These are phyloP conservation scores for Rhinocladiella similis DNA, from an alignment of 2,329 filamentous ascomycete species.

Conservation along the genomic window DNA sequence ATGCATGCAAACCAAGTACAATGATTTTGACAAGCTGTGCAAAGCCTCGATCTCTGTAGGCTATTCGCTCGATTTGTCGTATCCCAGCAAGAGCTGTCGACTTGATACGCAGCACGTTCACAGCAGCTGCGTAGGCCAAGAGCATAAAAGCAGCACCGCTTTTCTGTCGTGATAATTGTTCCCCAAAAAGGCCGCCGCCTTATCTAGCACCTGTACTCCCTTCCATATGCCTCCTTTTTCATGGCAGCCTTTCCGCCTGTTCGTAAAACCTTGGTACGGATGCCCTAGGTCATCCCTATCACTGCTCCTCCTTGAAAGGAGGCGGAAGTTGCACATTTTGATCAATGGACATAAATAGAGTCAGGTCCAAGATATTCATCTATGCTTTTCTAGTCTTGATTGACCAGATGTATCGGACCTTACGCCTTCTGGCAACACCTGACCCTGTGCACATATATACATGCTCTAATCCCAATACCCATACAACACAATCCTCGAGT, in stretches of 20 bases:
- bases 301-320: too few species aligned
- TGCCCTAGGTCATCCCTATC: too few species aligned
- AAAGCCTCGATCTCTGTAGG: background rate
- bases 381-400: too few species aligned
- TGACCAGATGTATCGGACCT: too few species aligned
- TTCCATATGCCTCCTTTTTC: background rate
- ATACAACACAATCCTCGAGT: too few species aligned
- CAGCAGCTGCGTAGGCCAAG: conserved; percentile 3
- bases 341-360: too few species aligned
- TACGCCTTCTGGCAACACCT: too few species aligned
- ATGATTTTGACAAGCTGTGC: background rate
- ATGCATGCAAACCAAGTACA: background rate
- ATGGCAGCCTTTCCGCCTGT: background rate
- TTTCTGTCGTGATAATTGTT: background rate
- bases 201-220: background rate
- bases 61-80: background rate
- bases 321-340: too few species aligned
- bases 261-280: background rate
- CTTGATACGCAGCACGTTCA: background rate
- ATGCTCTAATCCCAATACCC: too few species aligned
- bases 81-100: background rate
- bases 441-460: too few species aligned
- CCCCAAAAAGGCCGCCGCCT: background rate
- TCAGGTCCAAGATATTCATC: too few species aligned
- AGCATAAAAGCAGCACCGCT: background rate